Conservation (phyloP, 2,329 filamentous ascomycete species). For the Cryphonectria parasitica region DNA sequence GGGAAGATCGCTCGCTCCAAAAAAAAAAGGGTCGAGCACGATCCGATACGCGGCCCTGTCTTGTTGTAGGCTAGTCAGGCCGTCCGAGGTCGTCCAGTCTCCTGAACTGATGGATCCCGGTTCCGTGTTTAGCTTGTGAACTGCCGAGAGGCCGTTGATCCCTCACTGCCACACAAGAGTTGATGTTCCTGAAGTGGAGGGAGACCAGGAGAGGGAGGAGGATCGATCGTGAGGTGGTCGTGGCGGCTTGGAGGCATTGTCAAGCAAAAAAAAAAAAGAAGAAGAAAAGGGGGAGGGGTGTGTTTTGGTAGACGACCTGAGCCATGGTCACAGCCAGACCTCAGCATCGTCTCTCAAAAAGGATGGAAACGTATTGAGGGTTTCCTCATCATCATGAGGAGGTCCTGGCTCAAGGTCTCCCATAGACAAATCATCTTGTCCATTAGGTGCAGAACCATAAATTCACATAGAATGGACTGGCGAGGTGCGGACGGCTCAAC, state of each 20-base stretch:
- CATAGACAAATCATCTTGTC: too few relatives aligned
- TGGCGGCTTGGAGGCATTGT: not conserved
- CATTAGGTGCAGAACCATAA: too few relatives aligned
- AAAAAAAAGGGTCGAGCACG: not conserved
- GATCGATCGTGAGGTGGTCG: not conserved
- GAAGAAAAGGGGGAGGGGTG: too few relatives aligned
- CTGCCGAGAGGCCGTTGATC: not conserved
- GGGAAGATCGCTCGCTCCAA: not conserved
- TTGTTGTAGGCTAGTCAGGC: not conserved
- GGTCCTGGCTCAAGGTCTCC: too few relatives aligned
- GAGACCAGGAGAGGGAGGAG: not conserved
- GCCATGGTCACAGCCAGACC: not conserved
- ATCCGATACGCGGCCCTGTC: slow-evolving; percentile 1
- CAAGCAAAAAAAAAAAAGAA: not conserved
- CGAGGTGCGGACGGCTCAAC: not conserved
- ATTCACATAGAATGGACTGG: not conserved
- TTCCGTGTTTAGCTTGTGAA: not conserved
- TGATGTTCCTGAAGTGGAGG: not conserved
- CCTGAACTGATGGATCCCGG: not conserved
- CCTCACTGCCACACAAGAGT: not conserved
- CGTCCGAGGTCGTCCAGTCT: not conserved
- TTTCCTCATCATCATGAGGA: not conserved
- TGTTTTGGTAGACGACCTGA: not conserved
- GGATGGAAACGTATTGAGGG: not conserved
- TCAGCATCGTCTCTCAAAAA: not conserved